Evolutionary conservation across 352 stramenopile species (phyloP).

Genomic region (Phytopythium cucurbitacearum): DNA sequence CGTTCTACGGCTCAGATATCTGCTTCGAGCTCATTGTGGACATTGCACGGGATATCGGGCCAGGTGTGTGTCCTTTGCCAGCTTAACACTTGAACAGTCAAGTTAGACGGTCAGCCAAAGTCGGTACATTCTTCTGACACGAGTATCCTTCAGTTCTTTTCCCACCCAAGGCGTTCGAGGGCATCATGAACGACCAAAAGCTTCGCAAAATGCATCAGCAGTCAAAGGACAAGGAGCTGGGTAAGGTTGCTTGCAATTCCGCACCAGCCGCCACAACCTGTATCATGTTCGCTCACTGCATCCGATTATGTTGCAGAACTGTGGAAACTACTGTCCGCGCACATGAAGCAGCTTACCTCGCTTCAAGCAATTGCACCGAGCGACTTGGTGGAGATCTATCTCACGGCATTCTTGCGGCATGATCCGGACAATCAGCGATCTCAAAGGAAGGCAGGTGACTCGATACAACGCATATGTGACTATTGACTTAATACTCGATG

Average conservation of each 20-base stretch:
- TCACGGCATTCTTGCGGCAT: slow-evolving; percentile 47
- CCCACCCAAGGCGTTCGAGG: slow-evolving; percentile 65
- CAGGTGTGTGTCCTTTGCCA: slow-evolving; percentile 19
- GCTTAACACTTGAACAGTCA: background rate
- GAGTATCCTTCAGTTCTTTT: slow-evolving; percentile 46
- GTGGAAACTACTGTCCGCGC: slow-evolving; percentile 55
- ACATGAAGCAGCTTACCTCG: slow-evolving; percentile 54
- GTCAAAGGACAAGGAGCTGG: slow-evolving; percentile 64
- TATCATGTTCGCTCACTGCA: no score
- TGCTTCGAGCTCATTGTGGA: slow-evolving; percentile 75
- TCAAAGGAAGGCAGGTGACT: slow-evolving; percentile 48
- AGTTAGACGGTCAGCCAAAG: background rate
- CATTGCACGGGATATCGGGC: slow-evolving; percentile 50
- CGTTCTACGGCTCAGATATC: slow-evolving; percentile 70
- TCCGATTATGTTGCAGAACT: slow-evolving; percentile 29
- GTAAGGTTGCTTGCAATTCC: slow-evolving; percentile 12
- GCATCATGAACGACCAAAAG: slow-evolving; percentile 78
- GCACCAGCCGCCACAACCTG: no score
- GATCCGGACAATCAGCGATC: slow-evolving; percentile 54
- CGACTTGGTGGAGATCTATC: slow-evolving; percentile 43
- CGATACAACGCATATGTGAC: no score
- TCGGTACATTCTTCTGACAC: background rate
- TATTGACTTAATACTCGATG: background rate
- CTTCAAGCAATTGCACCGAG: slow-evolving; percentile 31
- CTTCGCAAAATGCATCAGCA: slow-evolving; percentile 73